Percentiles rank a stretch among this genome's conserved stretches.
These are phyloP conservation scores for Populus hybrid DNA, from an alignment of 441 rosid species.

Conservation along the genomic window DNA sequence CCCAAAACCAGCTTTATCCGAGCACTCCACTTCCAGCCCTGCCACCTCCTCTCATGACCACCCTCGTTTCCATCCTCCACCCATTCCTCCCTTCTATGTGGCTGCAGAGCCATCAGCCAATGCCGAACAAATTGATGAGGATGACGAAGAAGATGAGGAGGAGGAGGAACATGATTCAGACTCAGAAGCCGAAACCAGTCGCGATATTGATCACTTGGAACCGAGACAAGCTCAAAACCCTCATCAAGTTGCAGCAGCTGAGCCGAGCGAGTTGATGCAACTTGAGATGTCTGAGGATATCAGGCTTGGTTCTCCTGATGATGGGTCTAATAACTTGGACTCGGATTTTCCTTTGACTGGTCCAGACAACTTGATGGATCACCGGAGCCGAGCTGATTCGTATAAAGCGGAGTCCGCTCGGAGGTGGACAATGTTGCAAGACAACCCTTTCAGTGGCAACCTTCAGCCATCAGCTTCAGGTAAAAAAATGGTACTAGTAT, in stretches of 20 bases:
- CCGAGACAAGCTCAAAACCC: constrained; percentile 13
- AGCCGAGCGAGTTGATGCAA: constrained; percentile 64
- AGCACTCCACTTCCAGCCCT: constrained; percentile 73
- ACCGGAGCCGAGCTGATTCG: constrained; percentile 35
- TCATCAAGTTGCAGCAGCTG: constrained; percentile 25
- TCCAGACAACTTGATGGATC: constrained; percentile 17
- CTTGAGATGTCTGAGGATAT: constrained; percentile 76
- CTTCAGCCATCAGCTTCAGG: constrained; percentile 40
- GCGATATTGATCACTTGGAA: constrained; percentile 9
- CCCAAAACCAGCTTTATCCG: constrained; percentile 74
- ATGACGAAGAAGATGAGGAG: constrained; percentile 29
- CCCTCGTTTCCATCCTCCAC: constrained; percentile 38
- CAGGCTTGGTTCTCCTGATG: constrained; percentile 67
- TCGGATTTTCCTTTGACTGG: constrained; percentile 42
- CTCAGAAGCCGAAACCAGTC: constrained; percentile 49
- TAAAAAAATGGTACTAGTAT: constrained; percentile 5
- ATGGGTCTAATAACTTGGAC: constrained; percentile 53
- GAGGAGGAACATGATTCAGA: constrained; percentile 42
- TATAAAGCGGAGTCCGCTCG: constrained; percentile 41
- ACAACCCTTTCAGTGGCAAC: constrained; percentile 14
- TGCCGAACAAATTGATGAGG: constrained; percentile 26
- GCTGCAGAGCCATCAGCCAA: constrained; percentile 25
- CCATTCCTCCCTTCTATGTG: constrained; percentile 32
- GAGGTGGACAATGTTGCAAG: constrained; percentile 44
- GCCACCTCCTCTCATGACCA: constrained; percentile 46